These are phyloP conservation scores for Aspergillus bombycis DNA, from an alignment of 2,329 filamentous ascomycete genomes.

Conservation along the genomic window DNA sequence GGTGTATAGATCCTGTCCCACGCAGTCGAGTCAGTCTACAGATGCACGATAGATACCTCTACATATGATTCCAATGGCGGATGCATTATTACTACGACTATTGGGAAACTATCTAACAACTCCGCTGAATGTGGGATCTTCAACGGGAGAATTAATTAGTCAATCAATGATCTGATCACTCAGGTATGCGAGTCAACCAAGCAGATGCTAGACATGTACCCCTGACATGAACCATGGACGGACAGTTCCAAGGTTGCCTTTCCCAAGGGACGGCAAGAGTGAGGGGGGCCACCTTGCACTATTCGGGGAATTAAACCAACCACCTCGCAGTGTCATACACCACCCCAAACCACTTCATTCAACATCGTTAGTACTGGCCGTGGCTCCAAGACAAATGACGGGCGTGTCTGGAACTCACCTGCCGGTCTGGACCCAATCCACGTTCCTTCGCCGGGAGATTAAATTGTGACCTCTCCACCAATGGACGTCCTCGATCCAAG, in stretches of 20 bases:
- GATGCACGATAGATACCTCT: not conserved
- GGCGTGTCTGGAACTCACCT: conserved; percentile 8
- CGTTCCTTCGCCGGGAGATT: conserved; percentile 23
- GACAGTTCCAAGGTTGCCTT: not conserved
- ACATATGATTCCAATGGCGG: not conserved
- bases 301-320: not conserved
- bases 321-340: not conserved
- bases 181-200: not conserved
- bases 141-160: not conserved
- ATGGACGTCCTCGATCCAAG: conserved; percentile 10
- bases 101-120: not conserved
- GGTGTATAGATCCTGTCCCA: not conserved
- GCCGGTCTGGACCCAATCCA: conserved; percentile 21
- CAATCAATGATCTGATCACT: not conserved
- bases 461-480: conserved; percentile 13
- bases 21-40: not conserved
- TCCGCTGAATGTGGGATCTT: not conserved
- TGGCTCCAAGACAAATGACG: not conserved
- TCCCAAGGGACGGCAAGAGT: not conserved
- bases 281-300: not conserved
- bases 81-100: not conserved
- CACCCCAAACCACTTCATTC: not conserved
- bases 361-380: not conserved
- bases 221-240: conserved; percentile 7
- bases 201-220: not conserved